These are phyloP conservation scores for Monosporascus sp. DNA, from an alignment of 2,329 filamentous ascomycete genomes.

Conservation along the genomic window DNA sequence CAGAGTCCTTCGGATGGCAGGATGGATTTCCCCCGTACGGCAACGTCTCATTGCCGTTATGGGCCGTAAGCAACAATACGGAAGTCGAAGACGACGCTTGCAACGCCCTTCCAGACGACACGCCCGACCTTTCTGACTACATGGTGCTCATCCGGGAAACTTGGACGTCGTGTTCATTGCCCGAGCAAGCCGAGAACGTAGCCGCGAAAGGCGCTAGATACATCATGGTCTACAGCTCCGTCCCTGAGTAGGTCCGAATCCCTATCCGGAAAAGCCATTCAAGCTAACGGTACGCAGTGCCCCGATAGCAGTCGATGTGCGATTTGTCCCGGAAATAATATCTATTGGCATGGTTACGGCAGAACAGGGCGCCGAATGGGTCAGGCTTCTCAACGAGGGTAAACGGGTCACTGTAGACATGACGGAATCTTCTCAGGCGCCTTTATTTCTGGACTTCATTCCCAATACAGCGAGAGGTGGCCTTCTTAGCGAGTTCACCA, in stretches of 20 bases:
- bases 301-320: background rate
- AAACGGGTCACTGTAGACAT: slow-evolving; percentile 18
- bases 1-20: slow-evolving; percentile 10
- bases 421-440: slow-evolving; percentile 4
- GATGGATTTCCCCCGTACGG: slow-evolving; percentile 7
- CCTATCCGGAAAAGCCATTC: background rate
- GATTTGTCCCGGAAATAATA: slow-evolving; percentile 3
- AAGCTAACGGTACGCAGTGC: too few species aligned
- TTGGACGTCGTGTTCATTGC: slow-evolving; percentile 24
- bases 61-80: slow-evolving; percentile 26
- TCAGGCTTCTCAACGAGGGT: slow-evolving; percentile 15
- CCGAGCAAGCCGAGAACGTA: slow-evolving; percentile 32
- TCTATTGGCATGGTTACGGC: slow-evolving; percentile 11
- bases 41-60: slow-evolving; percentile 16
- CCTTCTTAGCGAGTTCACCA: slow-evolving; percentile 31
- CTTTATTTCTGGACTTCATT: slow-evolving; percentile 5
- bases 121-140: slow-evolving; percentile 33
- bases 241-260: slow-evolving; percentile 12
- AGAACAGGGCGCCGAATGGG: slow-evolving; percentile 17
- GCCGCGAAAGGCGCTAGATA: slow-evolving; percentile 37
- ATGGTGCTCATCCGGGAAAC: slow-evolving; percentile 35
- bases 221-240: slow-evolving; percentile 33
- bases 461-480: slow-evolving; percentile 26
- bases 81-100: slow-evolving; percentile 29
- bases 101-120: slow-evolving; percentile 30